Evolutionary conservation across 164 flowering plant genomes (phyloP), one percentile per base, ranked within the genome.

Genomic region (Sextonia rubra): DNA sequence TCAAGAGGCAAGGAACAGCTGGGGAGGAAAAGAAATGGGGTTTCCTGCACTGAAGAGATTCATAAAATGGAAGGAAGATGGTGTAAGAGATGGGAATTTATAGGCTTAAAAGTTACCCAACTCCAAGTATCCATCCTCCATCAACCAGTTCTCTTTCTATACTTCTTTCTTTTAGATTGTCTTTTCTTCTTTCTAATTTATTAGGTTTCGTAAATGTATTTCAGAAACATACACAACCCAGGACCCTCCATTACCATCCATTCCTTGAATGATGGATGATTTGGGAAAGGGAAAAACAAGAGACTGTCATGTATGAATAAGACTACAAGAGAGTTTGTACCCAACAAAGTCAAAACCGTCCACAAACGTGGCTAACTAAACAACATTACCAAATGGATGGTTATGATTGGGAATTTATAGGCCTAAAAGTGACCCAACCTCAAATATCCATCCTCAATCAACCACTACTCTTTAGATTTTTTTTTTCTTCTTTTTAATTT

Each of bases 321-420:
- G 37, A 32, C 37, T 32, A 32, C 37, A 5, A 32, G 8, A 6
- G 44, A 32, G 44, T 32, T 32, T 32, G 44, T 7, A 32, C 9
- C 44, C 0, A 0, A 7, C 9, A 32, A 6, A 32, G 7, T 32
- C 9, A 32, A 32, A 32, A 32, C 44, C 44, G 9, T 32, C 44
- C 44, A 32, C 7, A 7, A 32, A 32, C 44, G 44, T 32, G 44
- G 44, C 5, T 7, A 32, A 32, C 44, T 9, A 32, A 5, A 7
- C 44, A 32, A 9, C 44, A 32, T 32, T 32, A 32, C 44, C 44
- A 32, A 32, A 32, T 0, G 37, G 37, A 30, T 30, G n/a, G n/a
- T n/a, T n/a, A n/a, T n/a, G n/a, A n/a, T n/a, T 49, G 62, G 75
- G 71, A 75, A 77, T 79, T 83, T 80, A 80, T 78, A 80, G 64